Evolutionary conservation across 2,329 filamentous ascomycete genomes (phyloP).

Genomic region (Xylaria digitata): DNA sequence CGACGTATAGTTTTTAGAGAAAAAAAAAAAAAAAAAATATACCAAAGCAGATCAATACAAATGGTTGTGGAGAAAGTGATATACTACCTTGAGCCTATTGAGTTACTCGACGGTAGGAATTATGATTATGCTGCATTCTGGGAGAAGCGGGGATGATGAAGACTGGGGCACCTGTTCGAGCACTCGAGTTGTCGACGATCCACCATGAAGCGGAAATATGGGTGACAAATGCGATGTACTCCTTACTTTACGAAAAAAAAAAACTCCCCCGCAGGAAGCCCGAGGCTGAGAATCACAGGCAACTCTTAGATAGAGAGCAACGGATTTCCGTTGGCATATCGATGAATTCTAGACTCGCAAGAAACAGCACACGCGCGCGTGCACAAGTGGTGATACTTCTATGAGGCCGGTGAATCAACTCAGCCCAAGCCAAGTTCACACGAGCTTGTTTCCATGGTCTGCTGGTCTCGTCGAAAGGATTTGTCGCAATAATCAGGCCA

Average conservation of each 20-base stretch:
- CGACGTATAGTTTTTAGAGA: neutral
- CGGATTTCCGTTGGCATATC: conserved; percentile 21
- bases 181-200: conserved; percentile 19
- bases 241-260: neutral
- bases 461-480: neutral
- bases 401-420: conserved; percentile 22
- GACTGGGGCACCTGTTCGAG: conserved; percentile 7
- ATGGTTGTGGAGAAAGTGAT: conserved; percentile 29
- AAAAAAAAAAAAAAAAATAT: conserved; percentile 18
- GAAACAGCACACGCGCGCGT: conserved; percentile 2
- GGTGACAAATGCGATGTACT: neutral
- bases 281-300: conserved; percentile 20
- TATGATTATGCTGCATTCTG: conserved; percentile 28
- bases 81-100: conserved; percentile 23
- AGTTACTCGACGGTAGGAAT: conserved; percentile 17
- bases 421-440: conserved; percentile 33
- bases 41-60: conserved; percentile 15
- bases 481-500: conserved; percentile 8
- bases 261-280: conserved; percentile 2
- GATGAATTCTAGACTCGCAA: conserved; percentile 18
- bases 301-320: conserved; percentile 6
- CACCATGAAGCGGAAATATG: conserved; percentile 10
- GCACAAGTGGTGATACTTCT: conserved; percentile 4
- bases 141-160: conserved; percentile 33
- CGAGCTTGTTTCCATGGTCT: conserved; percentile 23